Base-by-base conservation (phyloP, 1,139 yeast species). In the Hyphopichia khmerensis region DNA sequence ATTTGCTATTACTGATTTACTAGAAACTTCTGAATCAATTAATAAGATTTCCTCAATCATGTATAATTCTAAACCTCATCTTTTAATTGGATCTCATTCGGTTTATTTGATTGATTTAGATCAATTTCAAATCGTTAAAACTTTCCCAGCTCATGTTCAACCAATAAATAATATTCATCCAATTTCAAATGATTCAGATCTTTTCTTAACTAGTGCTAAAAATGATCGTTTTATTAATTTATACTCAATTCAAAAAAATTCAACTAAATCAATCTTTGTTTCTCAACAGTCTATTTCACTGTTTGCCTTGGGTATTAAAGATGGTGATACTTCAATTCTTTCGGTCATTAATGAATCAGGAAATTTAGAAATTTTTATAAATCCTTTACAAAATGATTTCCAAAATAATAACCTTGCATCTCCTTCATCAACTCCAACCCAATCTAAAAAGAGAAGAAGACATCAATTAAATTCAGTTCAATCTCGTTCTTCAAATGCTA, bases 181-280 rank as follows among this genome's bases (percentile, higher is more conserved):
- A 6, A 58, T 77, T 14, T 51, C 60, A 2, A 39, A 38, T 5
- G 61, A 69, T 39, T 57, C 65, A 6, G 80, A 74, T 40, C 62
- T 68, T 35, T 77, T 87, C 50, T 58, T 87, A 42, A 81, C 93
- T 1, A 80, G 85, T 44, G 95, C 96, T 1, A 68, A 67, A 31
- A 82, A 81, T 47, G 97, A 90, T 60, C 75, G 96, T 52, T 88
- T 87, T 58, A 72, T 89, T 52, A 89, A 87, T 59, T 67, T 87
- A 43, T 82, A 84, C 55, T 81, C 84, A 15, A 49, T 81, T 9
- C 52, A 66, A 10, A 67, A 67, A 42, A 65, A 65, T 36, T 56
- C 75, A 10, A 66, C 79, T 10, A 63, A 60, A 33, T 61, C 72
- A 8, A 86, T 88, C 9, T 75, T 86, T 45, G 93, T 86, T 7